A percentile compares a stretch with the other conserved stretches of the same genome.
Evolutionary conservation across 2,329 filamentous ascomycete genomes (phyloP).

Genomic region (Atkinsonella texensis): DNA sequence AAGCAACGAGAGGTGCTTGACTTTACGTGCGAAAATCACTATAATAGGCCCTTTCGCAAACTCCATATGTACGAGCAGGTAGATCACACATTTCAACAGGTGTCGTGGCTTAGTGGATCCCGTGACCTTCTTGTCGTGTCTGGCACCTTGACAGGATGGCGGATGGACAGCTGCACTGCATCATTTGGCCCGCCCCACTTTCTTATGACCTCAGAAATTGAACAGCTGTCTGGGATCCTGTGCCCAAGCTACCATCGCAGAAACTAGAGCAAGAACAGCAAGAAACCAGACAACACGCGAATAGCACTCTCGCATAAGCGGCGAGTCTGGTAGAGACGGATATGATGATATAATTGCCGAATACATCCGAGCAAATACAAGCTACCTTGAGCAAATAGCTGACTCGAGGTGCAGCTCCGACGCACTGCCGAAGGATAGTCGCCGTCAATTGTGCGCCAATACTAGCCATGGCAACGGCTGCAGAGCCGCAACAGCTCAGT

Average conservation of each 20-base stretch:
- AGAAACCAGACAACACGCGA: background rate
- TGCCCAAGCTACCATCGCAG: background rate
- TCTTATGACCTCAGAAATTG: conserved; percentile 1
- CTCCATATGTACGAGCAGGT: too few relatives aligned
- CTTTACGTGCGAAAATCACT: too few relatives aligned
- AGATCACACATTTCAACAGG: too few relatives aligned
- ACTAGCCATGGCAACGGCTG: conserved; percentile 18
- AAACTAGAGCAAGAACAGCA: background rate
- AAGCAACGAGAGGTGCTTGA: too few relatives aligned
- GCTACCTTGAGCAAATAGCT: background rate
- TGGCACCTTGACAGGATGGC: background rate
- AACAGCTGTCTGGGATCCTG: conserved; percentile 3
- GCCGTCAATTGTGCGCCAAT: background rate
- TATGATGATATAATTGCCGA: background rate
- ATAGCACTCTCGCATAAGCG: background rate
- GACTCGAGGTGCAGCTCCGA: background rate
- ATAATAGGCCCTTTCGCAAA: too few relatives aligned
- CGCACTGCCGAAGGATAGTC: background rate
- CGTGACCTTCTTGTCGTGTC: too few relatives aligned
- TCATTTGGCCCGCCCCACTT: background rate
- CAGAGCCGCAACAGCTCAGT: conserved; percentile 22
- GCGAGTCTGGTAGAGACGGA: background rate
- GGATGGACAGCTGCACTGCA: background rate
- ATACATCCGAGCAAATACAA: background rate
- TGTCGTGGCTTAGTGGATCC: too few relatives aligned